Conservation (phyloP, 2,329 filamentous ascomycete genomes). For the Coniella lustricola region DNA sequence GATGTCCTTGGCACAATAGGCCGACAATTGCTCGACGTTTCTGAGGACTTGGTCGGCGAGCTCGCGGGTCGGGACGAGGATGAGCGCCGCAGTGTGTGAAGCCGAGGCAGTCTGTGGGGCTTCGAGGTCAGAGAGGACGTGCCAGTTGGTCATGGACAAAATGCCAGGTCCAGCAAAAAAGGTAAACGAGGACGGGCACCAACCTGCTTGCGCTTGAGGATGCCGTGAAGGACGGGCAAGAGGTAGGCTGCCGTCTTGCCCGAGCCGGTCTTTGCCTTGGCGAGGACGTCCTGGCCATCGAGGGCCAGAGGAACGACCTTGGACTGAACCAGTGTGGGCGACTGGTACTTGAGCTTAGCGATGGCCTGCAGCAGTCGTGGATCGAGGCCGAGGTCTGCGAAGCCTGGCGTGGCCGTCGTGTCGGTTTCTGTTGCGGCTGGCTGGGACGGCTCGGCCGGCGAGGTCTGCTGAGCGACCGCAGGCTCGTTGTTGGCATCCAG, state of each 20-base stretch:
- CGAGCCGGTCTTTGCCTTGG: constrained; percentile 88
- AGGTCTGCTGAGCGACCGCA: constrained; percentile 26
- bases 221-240: constrained; percentile 77
- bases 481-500: constrained; percentile 49
- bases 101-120: constrained; percentile 39
- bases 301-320: constrained; percentile 83
- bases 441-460: constrained; percentile 24
- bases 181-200: constrained; percentile 15
- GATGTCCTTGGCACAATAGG: constrained; percentile 80
- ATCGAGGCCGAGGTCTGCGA: constrained; percentile 74
- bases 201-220: constrained; percentile 71
- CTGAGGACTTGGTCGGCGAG: constrained; percentile 87
- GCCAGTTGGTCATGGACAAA: too few relatives aligned
- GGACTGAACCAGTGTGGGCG: constrained; percentile 82
- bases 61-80: constrained; percentile 91
- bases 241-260: constrained; percentile 97
- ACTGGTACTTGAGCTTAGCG: constrained; percentile 73
- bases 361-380: constrained; percentile 79
- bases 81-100: constrained; percentile 63
- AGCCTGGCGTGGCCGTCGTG: constrained; percentile 39
- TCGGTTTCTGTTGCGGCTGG: constrained; percentile 19
- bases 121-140: background rate
- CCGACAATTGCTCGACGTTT: constrained; percentile 66
- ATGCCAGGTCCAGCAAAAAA: background rate
- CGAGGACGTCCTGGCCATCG: constrained; percentile 81